Percentiles rank a stretch among this genome's conserved stretches.
These are phyloP conservation scores for Suhomyces choctaworum DNA, from an alignment of 1,139 yeast species.

Conservation along the genomic window DNA sequence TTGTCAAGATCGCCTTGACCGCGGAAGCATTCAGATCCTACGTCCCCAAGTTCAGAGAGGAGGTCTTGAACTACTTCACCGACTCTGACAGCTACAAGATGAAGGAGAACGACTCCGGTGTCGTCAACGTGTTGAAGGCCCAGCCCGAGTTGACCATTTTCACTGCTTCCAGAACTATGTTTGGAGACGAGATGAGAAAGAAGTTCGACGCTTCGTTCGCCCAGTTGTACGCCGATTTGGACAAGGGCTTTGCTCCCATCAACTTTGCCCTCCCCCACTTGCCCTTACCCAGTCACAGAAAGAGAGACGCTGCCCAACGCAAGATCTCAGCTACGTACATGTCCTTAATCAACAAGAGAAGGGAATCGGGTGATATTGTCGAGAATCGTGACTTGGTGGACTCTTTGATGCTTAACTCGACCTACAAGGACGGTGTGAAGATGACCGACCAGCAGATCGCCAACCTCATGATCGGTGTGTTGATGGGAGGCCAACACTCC, in stretches of 20 bases:
- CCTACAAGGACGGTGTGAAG: slow-evolving; percentile 87
- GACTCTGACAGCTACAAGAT: slow-evolving; percentile 46
- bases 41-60: slow-evolving; percentile 86
- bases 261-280: slow-evolving; percentile 93
- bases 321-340: slow-evolving; percentile 79
- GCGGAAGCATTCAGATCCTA: slow-evolving; percentile 79
- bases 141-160: slow-evolving; percentile 96
- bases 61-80: slow-evolving; percentile 64
- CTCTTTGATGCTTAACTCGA: slow-evolving; percentile 75
- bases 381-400: slow-evolving; percentile 88
- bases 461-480: slow-evolving; percentile 86
- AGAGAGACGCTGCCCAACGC: slow-evolving; percentile 84
- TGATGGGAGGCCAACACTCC: slow-evolving; percentile 99
- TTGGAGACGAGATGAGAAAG: slow-evolving; percentile 89
- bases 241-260: slow-evolving; percentile 94
- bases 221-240: slow-evolving; percentile 81
- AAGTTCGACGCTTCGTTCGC: slow-evolving; percentile 85
- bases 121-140: slow-evolving; percentile 70
- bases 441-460: slow-evolving; percentile 97
- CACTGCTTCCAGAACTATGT: slow-evolving; percentile 88
- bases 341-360: slow-evolving; percentile 73
- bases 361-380: slow-evolving; percentile 67
- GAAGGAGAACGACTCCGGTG: slow-evolving; percentile 45
- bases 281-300: slow-evolving; percentile 83
- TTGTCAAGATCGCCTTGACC: slow-evolving; percentile 87